A percentile compares a stretch with the other conserved stretches of the same genome.
Evolutionary conservation across 2,329 filamentous ascomycete genomes (phyloP).

Genomic region (Pseudonectria foliicola): DNA sequence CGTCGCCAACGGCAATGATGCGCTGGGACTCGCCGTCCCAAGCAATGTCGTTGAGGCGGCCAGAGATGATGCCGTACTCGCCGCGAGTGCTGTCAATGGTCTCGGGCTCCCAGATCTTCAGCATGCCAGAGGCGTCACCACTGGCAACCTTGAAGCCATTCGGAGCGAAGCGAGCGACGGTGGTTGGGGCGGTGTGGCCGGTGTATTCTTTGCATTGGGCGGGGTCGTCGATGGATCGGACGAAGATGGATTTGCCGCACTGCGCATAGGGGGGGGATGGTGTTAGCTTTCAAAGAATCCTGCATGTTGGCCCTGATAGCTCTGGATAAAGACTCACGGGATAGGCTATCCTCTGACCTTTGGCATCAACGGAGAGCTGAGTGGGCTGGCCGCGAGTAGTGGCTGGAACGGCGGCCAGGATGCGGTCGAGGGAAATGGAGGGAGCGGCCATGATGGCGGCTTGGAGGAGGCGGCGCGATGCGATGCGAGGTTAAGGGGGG

Average conservation of each 20-base stretch:
- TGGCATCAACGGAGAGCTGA: constrained; percentile 77
- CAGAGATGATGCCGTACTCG: constrained; percentile 90
- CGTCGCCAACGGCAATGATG: constrained; percentile 92
- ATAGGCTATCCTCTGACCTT: constrained; percentile 88
- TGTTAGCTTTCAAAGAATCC: not conserved
- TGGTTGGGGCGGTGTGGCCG: constrained; percentile 80
- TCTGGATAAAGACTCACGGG: constrained; percentile 52
- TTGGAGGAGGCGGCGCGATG: not conserved
- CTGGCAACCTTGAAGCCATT: constrained; percentile 93
- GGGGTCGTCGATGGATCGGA: constrained; percentile 89
- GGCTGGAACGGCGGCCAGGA: constrained; percentile 77
- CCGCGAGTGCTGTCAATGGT: constrained; percentile 81
- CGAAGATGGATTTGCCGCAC: constrained; percentile 95
- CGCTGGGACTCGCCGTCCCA: constrained; percentile 98
- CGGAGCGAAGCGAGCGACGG: constrained; percentile 87
- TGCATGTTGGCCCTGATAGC: not conserved
- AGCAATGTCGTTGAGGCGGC: constrained; percentile 90
- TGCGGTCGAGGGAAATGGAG: constrained; percentile 54
- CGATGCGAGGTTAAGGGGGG: constrained; percentile 1
- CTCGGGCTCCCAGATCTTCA: constrained; percentile 89
- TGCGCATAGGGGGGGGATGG: constrained; percentile 27
- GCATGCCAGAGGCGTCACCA: constrained; percentile 76
- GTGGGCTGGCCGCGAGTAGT: constrained; percentile 84
- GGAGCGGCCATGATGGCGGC: constrained; percentile 26
- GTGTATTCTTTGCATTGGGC: constrained; percentile 83